Conservation (phyloP, 2,329 filamentous ascomycete species). For the Hymenoscyphus fraxineus region DNA sequence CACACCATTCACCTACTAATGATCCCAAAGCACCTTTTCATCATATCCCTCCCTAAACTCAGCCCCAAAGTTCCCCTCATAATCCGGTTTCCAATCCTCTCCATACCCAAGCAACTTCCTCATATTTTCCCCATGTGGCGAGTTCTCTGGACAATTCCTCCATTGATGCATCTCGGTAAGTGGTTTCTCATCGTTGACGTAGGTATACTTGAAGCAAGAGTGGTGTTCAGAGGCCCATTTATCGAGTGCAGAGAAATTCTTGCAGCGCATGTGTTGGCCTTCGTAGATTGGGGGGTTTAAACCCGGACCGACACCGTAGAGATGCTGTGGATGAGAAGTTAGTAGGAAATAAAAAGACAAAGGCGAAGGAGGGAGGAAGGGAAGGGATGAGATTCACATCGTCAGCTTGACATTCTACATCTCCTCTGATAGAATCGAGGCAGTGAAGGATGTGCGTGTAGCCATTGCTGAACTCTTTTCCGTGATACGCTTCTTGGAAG, state of each 20-base stretch:
- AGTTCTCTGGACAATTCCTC: constrained; percentile 5
- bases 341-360: neutral
- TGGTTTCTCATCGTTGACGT: neutral
- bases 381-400: neutral
- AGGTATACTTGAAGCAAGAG: constrained; percentile 10
- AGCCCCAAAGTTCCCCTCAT: neutral
- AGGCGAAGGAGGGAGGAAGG: neutral
- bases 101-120: neutral
- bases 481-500: neutral
- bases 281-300: neutral
- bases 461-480: neutral
- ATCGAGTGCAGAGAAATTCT: constrained; percentile 12
- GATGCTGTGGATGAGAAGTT: neutral
- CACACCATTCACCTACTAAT: too few relatives aligned
- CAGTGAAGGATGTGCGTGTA: constrained; percentile 11
- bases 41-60: neutral
- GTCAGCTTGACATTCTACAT: constrained; percentile 6
- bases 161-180: constrained; percentile 4
- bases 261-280: constrained; percentile 10
- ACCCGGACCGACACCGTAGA: neutral
- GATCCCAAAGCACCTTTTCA: neutral
- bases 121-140: neutral
- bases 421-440: constrained; percentile 5
- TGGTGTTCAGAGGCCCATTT: constrained; percentile 10
- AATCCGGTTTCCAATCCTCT: neutral